Evolutionary conservation across 148 eudicot genomes (phyloP).

Genomic region (Rhododendron griersonianum): DNA sequence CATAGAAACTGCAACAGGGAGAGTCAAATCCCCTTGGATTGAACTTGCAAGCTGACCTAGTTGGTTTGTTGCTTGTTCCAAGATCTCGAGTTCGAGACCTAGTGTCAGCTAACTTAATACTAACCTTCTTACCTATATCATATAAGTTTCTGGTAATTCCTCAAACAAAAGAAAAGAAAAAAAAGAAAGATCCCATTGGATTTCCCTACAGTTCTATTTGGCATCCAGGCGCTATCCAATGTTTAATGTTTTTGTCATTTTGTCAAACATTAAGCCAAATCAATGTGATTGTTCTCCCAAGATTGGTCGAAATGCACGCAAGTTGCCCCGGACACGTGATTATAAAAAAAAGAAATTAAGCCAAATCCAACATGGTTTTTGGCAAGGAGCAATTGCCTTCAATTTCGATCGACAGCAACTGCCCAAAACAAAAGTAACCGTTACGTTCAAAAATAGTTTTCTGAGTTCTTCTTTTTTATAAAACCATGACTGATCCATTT

Average conservation of each 20-base stretch:
- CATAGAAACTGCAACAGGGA: background rate
- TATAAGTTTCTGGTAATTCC: too few species aligned
- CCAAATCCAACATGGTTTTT: background rate
- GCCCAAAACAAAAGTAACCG: background rate
- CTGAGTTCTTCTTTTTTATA: too few species aligned
- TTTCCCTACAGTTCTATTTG: background rate
- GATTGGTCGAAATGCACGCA: background rate
- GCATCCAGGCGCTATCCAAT: background rate
- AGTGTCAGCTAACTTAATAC: too few species aligned
- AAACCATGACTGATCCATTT: background rate
- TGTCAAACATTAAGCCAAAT: background rate
- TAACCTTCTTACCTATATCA: too few species aligned
- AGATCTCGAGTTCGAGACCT: too few species aligned
- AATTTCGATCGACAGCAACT: background rate
- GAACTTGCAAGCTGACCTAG: background rate
- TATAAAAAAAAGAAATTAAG: background rate
- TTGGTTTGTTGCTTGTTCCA: background rate
- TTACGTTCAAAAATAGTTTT: background rate
- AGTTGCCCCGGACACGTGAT: too few species aligned
- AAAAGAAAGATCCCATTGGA: too few species aligned
- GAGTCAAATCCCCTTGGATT: background rate
- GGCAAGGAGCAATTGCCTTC: background rate
- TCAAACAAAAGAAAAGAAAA: too few species aligned
- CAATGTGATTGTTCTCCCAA: background rate
- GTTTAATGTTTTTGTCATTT: background rate